Evolutionary conservation across 768 basidiomycete species (phyloP).

Genomic region (Russula abietina): DNA sequence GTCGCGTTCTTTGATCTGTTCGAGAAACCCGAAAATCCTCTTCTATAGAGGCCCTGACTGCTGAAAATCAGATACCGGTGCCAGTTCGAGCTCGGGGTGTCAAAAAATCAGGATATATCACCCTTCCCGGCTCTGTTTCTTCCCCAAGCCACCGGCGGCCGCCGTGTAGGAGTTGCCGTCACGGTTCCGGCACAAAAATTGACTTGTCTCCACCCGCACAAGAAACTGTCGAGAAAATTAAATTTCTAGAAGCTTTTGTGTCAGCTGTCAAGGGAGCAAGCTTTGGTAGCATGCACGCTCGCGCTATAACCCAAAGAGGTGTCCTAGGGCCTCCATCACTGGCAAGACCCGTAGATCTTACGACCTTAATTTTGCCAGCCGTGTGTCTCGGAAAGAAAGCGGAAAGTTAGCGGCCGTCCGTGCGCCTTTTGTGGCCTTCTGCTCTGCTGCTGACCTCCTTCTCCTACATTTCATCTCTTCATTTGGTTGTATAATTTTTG

Average conservation of each 20-base stretch:
- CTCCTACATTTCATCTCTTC: not conserved
- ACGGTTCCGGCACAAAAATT: too few species aligned
- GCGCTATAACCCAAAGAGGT: not conserved
- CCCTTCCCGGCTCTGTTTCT: too few species aligned
- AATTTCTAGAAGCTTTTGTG: not conserved
- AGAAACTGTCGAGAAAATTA: too few species aligned
- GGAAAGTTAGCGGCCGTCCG: constrained; percentile 1
- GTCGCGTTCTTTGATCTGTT: too few species aligned
- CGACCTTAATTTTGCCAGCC: constrained; percentile 4
- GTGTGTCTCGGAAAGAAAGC: constrained; percentile 9
- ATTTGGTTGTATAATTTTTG: not conserved
- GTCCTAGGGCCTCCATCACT: not conserved
- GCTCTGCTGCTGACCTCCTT: not conserved
- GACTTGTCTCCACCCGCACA: too few species aligned
- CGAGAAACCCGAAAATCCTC: too few species aligned
- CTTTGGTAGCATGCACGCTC: not conserved
- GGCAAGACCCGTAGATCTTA: not conserved
- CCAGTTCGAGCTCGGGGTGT: too few species aligned
- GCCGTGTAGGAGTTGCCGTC: not conserved
- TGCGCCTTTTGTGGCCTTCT: not conserved
- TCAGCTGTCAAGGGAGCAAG: not conserved
- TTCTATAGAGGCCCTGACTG: too few species aligned
- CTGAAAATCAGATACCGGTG: not conserved
- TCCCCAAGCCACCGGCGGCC: too few species aligned
- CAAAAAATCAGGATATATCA: too few species aligned